Conservation (phyloP, 495 filamentous ascomycete species). For the Aspergillus coremiiformis region DNA sequence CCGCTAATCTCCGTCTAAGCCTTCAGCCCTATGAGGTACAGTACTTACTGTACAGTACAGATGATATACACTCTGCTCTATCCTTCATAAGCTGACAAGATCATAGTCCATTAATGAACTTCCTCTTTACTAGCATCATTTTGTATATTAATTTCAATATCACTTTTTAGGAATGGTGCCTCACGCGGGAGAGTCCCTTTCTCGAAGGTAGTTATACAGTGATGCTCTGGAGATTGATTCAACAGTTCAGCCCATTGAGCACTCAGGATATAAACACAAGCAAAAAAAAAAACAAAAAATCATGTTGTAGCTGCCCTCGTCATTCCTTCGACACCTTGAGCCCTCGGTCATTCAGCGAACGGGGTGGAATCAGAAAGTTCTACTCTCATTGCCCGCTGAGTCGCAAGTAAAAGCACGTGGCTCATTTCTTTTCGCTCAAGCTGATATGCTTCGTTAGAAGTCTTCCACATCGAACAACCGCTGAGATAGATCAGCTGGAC, state of each 20-base stretch:
- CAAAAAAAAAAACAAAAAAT: conserved; percentile 19
- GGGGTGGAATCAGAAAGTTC: conserved; percentile 15
- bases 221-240: conserved; percentile 13
- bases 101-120: conserved; percentile 14
- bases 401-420: conserved; percentile 13
- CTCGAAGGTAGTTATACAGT: conserved; percentile 9
- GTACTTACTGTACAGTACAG: too few species aligned
- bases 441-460: conserved; percentile 14
- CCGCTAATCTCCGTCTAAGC: conserved; percentile 1
- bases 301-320: conserved; percentile 19
- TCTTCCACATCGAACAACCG: conserved; percentile 20
- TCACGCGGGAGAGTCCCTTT: neutral
- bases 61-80: too few species aligned
- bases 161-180: conserved; percentile 3
- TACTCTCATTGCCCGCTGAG: conserved; percentile 6
- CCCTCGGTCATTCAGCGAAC: conserved; percentile 18
- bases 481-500: conserved; percentile 13
- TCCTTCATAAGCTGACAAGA: conserved; percentile 13
- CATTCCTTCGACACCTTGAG: conserved; percentile 15
- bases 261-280: conserved; percentile 26
- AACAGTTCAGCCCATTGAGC: conserved; percentile 23
- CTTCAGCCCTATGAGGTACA: too few species aligned
- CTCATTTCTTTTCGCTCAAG: conserved; percentile 13
- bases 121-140: conserved; percentile 13
- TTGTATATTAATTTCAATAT: conserved; percentile 17